Evolutionary conservation across 768 basidiomycete genomes (phyloP).

Genomic region (Agaricus sinodeliciosus): DNA sequence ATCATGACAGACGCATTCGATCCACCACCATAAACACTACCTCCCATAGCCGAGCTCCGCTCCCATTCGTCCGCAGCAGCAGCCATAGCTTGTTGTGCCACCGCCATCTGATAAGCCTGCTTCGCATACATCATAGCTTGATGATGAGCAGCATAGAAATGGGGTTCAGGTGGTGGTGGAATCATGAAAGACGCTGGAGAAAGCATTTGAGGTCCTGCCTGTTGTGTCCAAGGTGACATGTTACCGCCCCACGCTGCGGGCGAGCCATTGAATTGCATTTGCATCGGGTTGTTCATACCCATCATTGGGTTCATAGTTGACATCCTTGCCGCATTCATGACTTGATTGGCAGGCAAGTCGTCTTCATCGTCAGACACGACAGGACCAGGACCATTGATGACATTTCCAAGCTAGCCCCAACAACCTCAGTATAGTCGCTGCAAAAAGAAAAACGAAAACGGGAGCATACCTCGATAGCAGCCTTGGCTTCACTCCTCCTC

Average conservation of each 20-base stretch:
- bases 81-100: constrained; percentile 86
- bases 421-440: constrained; percentile 9
- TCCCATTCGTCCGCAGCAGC: constrained; percentile 92
- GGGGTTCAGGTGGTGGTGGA: constrained; percentile 43
- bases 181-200: constrained; percentile 40
- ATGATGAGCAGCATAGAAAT: constrained; percentile 70
- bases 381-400: constrained; percentile 73
- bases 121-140: constrained; percentile 84
- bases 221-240: constrained; percentile 21
- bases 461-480: constrained; percentile 74
- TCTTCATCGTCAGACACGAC: constrained; percentile 49
- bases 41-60: constrained; percentile 56
- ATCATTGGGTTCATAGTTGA: constrained; percentile 41
- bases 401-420: constrained; percentile 67
- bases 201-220: constrained; percentile 27
- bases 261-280: constrained; percentile 21
- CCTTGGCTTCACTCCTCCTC: constrained; percentile 76
- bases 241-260: constrained; percentile 19
- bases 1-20: constrained; percentile 14
- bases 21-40: constrained; percentile 40
- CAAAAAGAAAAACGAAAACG: constrained; percentile 9
- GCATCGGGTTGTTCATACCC: constrained; percentile 28
- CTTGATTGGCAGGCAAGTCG: constrained; percentile 40
- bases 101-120: constrained; percentile 85
- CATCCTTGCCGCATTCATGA: constrained; percentile 29